phyloP scores from a whole-genome alignment of 225 moss, liverwort and hornwort species.

The Ulota crispa region DNA sequence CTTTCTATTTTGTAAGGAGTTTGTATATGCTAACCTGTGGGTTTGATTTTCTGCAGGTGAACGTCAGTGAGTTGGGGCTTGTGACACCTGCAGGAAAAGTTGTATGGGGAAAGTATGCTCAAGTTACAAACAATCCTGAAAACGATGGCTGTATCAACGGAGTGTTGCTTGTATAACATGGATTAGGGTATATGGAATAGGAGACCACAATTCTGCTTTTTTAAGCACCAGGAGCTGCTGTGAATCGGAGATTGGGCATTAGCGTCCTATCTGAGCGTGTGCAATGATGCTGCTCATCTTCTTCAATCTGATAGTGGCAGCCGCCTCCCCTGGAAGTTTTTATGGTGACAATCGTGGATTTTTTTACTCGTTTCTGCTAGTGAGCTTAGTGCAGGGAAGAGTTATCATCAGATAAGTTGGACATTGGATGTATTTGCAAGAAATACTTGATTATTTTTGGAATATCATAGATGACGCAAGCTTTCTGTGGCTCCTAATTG shows the following conservation, averaged over 20 bases:
- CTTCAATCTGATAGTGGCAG: conserved; percentile 12
- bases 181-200: not conserved
- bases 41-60: conserved; percentile 61
- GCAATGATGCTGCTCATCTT: not conserved
- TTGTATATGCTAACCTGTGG: not conserved
- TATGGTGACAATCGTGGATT: conserved; percentile 5
- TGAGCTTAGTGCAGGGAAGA: conserved; percentile 9
- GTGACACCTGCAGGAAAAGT: conserved; percentile 99
- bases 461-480: conserved; percentile 1
- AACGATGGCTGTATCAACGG: conserved; percentile 98
- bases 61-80: conserved; percentile 92
- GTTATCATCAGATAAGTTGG: not conserved
- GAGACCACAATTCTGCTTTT: conserved; percentile 2
- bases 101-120: conserved; percentile 98
- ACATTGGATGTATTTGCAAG: not conserved
- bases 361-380: conserved; percentile 22
- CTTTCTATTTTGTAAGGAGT: not conserved
- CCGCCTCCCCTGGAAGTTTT: conserved; percentile 11
- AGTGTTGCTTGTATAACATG: conserved; percentile 74
- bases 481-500: not conserved
- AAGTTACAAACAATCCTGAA: conserved; percentile 98
- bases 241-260: conserved; percentile 12
- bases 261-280: not conserved
- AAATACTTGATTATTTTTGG: not conserved
- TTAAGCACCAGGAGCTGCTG: not conserved